Percentiles rank a stretch among this genome's conserved stretches.
Conservation (phyloP, 768 basidiomycete species). For the Tremella yokohamensis region DNA sequence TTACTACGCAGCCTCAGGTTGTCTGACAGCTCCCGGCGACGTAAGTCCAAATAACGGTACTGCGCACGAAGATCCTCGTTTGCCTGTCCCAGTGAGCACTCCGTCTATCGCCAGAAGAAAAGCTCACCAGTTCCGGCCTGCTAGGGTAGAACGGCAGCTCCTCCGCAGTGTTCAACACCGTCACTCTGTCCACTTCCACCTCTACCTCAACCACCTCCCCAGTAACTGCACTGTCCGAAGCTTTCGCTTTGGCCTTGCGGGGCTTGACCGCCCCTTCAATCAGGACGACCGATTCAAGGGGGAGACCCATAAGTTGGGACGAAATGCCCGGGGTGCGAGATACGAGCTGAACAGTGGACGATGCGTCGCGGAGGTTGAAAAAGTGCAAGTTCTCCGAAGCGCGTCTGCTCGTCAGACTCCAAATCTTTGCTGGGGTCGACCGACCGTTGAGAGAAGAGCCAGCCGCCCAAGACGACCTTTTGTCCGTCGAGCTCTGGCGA, state of each 20-base stretch:
- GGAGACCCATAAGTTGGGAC: conserved; percentile 60
- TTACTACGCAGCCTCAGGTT: conserved; percentile 78
- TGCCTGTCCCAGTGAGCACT: conserved; percentile 55
- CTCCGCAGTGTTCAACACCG: conserved; percentile 74
- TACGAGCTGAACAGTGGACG: conserved; percentile 75
- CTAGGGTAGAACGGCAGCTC: conserved; percentile 80
- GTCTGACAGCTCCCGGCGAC: conserved; percentile 65
- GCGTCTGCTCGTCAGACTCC: conserved; percentile 10
- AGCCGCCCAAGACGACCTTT: conserved; percentile 70
- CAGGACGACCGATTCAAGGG: conserved; percentile 73
- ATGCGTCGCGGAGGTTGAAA: conserved; percentile 76
- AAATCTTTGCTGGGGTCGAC: conserved; percentile 21
- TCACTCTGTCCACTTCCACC: conserved; percentile 66
- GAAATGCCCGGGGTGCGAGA: conserved; percentile 43
- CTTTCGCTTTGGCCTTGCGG: conserved; percentile 46
- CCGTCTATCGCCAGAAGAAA: not conserved
- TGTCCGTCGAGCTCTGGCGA: conserved; percentile 57
- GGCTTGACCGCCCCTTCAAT: conserved; percentile 68
- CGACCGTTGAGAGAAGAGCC: conserved; percentile 78
- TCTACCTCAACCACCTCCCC: conserved; percentile 62
- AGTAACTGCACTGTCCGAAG: not conserved
- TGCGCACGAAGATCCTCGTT: conserved; percentile 80
- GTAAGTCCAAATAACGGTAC: conserved; percentile 84
- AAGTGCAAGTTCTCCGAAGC: conserved; percentile 61
- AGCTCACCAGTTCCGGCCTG: conserved; percentile 66